A percentile compares a stretch with the other conserved stretches of the same genome.
Evolutionary conservation across 768 basidiomycete genomes (phyloP).

Genomic region (Chalciporus chontae): DNA sequence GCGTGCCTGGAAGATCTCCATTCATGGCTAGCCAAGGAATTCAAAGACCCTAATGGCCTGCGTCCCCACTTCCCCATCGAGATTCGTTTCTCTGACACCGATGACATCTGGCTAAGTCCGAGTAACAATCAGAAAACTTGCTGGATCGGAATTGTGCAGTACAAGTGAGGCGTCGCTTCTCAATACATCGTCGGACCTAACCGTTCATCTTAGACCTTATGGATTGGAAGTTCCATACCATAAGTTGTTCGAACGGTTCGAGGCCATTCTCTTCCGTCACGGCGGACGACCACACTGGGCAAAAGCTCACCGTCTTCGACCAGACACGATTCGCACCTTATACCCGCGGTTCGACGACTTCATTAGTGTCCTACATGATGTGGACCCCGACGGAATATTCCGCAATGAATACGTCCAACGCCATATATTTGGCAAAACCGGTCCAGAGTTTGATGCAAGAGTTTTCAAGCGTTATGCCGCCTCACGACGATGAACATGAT

Average conservation of each 20-base stretch:
- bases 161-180: slow-evolving; percentile 73
- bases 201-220: slow-evolving; percentile 63
- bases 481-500: slow-evolving; percentile 7
- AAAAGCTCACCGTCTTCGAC: slow-evolving; percentile 76
- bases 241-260: slow-evolving; percentile 71
- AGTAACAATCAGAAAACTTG: slow-evolving; percentile 73
- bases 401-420: slow-evolving; percentile 87
- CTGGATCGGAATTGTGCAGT: slow-evolving; percentile 98
- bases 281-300: slow-evolving; percentile 95
- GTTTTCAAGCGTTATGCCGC: slow-evolving; percentile 41
- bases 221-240: slow-evolving; percentile 80
- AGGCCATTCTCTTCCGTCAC: slow-evolving; percentile 62
- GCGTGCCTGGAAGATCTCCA: slow-evolving; percentile 70
- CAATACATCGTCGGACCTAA: slow-evolving; percentile 1
- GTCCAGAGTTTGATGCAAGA: slow-evolving; percentile 36
- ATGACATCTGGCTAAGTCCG: slow-evolving; percentile 95
- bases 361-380: slow-evolving; percentile 54
- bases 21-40: slow-evolving; percentile 67
- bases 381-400: slow-evolving; percentile 77
- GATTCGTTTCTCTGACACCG: slow-evolving; percentile 80
- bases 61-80: slow-evolving; percentile 92
- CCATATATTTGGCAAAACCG: slow-evolving; percentile 70
- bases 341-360: slow-evolving; percentile 88
- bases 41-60: slow-evolving; percentile 63
- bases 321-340: slow-evolving; percentile 54